Base-by-base conservation (phyloP, 1,284 basidiomycete genomes). In the Boletellus deceptivus region DNA sequence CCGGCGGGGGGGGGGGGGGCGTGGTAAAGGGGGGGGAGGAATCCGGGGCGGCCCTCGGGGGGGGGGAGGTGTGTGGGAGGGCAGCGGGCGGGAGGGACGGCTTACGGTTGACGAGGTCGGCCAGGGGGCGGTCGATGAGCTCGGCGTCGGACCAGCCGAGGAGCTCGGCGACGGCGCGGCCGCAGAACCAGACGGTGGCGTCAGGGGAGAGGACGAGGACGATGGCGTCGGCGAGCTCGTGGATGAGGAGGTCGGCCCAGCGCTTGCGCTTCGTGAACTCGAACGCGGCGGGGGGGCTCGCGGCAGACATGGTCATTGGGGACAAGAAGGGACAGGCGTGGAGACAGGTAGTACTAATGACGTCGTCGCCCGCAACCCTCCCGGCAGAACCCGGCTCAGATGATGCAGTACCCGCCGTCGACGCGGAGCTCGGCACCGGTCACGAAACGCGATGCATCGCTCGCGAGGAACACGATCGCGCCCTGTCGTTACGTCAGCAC, bases 191-290 rank as follows among this genome's bases (percentile, higher is more conserved):
- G 40, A 93, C 77, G 54, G 77, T 78, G 59, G 79, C 77, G 8
- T 74, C 60, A 6, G 72, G 72, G 13, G 83, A 86, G 48, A 93
- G 74, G 37, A 93, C 72, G 59, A 93, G 75, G 37, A 82, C 71
- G 61, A 90, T 77, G 20, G 77, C 80, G 57, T 91, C 91, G 41
- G 86, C 82, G 39, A 91, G 77, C 62, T 92, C 91, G 2, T 81
- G 77, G 54, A 89, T 70, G 37, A 92, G 75, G n/a, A 92, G 75
- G 67, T 93, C 89, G 10, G 84, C 84, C 90, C 90, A 93, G 53
- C 86, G 80, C 68, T 92, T 91, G 53, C 90, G 75, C 64, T 88
- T 91, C 0, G 88, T 91, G 64, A 93, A 93, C 64, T 93, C 89
- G 59, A 84, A 90, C 13, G 75, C 9, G 49, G 18, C 4, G 48